Conservation (phyloP, 768 basidiomycete species). For the Collybia nuda region DNA sequence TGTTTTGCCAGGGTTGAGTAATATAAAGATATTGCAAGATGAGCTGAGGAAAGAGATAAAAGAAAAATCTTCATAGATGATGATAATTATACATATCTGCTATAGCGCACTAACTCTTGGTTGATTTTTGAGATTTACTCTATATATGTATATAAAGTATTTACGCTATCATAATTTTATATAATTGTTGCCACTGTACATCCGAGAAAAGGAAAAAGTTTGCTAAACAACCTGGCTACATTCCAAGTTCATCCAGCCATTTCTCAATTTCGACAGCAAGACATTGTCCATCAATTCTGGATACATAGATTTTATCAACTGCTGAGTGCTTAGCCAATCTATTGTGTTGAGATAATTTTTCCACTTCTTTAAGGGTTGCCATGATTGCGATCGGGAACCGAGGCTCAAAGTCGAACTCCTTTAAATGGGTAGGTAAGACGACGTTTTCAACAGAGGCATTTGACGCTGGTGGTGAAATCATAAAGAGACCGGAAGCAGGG, state of each 20-base stretch:
- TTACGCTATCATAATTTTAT: not conserved
- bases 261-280: slow-evolving; percentile 41
- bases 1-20: slow-evolving; percentile 62
- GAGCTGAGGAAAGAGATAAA: slow-evolving; percentile 35
- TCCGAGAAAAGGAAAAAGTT: no score
- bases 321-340: slow-evolving; percentile 38
- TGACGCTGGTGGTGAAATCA: slow-evolving; percentile 55
- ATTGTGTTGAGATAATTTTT: slow-evolving; percentile 31
- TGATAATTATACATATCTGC: no score
- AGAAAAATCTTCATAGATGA: slow-evolving; percentile 13
- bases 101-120: no score
- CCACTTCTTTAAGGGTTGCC: slow-evolving; percentile 31
- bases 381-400: slow-evolving; percentile 61
- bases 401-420: slow-evolving; percentile 62
- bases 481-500: slow-evolving; percentile 59
- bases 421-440: slow-evolving; percentile 33
- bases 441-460: slow-evolving; percentile 30
- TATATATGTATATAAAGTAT: no score
- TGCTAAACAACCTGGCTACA: no score
- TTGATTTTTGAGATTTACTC: no score
- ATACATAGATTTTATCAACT: slow-evolving; percentile 37
- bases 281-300: slow-evolving; percentile 33
- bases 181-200: not conserved
- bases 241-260: slow-evolving; percentile 58
- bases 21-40: slow-evolving; percentile 27